Evolutionary conservation across 2,329 filamentous ascomycete species (phyloP).

Genomic region (Fonsecaea nubica): DNA sequence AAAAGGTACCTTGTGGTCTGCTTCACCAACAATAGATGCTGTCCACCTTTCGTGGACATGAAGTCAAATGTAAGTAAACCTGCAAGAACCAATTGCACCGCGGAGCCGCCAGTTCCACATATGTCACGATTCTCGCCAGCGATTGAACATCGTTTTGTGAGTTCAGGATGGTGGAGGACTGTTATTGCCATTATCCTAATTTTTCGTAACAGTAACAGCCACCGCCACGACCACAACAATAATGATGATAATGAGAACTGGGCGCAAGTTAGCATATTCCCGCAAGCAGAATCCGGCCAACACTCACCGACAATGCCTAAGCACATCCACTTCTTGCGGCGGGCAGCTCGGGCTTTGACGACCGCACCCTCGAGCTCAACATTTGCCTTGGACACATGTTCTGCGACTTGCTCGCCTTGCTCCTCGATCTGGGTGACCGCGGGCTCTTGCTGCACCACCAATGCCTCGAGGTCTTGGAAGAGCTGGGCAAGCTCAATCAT

Average conservation of each 20-base stretch:
- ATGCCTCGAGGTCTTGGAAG: conserved; percentile 85
- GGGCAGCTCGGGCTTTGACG: conserved; percentile 76
- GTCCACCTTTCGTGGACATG: not conserved
- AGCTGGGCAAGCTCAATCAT: conserved; percentile 86
- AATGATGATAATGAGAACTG: conserved; percentile 62
- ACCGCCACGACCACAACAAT: conserved; percentile 57
- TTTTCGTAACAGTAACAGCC: conserved; percentile 53
- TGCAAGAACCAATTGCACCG: not conserved
- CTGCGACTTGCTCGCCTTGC: conserved; percentile 82
- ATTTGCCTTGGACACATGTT: conserved; percentile 85
- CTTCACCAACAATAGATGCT: conserved; percentile 15
- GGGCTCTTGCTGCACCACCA: conserved; percentile 85
- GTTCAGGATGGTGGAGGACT: conserved; percentile 1
- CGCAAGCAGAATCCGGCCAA: conserved; percentile 12
- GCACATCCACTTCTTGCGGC: conserved; percentile 98
- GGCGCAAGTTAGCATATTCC: conserved; percentile 17
- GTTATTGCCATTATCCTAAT: conserved; percentile 16
- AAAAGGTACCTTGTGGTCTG: conserved; percentile 12
- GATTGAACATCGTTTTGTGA: not conserved
- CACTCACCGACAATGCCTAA: conserved; percentile 72
- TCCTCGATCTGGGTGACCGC: conserved; percentile 81
- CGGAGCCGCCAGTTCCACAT: not conserved
- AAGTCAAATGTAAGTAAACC: not conserved
- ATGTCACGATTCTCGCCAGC: not conserved
- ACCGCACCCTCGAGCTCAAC: conserved; percentile 82